Percentiles rank a stretch among this genome's conserved stretches.
phyloP scores from a whole-genome alignment of 768 basidiomycete species.

The Suillus sp. region DNA sequence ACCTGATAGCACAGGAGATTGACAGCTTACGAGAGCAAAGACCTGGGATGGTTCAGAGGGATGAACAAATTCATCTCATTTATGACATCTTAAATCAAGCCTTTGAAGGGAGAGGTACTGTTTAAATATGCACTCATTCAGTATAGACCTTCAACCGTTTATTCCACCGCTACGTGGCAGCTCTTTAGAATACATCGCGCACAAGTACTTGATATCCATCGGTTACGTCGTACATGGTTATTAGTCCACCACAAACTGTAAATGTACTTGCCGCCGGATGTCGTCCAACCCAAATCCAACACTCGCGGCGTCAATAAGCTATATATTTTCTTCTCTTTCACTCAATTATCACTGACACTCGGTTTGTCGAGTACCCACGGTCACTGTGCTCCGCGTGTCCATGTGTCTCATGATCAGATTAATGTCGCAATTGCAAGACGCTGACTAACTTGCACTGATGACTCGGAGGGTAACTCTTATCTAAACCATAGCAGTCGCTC shows the following conservation, averaged over 20 bases:
- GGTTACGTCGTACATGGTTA: neutral
- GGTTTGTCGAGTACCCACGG: neutral
- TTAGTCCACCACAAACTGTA: neutral
- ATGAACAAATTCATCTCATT: constrained; percentile 64
- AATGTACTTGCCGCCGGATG: constrained; percentile 1
- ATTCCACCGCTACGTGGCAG: neutral
- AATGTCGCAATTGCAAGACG: constrained; percentile 7
- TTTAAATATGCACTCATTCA: neutral
- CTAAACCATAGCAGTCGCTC: neutral
- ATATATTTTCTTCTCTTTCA: neutral
- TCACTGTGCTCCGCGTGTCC: neutral
- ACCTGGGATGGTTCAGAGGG: constrained; percentile 77
- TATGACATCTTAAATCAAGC: constrained; percentile 56
- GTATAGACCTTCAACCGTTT: neutral
- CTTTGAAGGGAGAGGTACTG: constrained; percentile 19
- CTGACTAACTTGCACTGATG: constrained; percentile 8
- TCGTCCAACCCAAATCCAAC: neutral
- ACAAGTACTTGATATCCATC: neutral
- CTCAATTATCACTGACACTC: neutral
- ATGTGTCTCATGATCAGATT: neutral
- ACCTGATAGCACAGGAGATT: constrained; percentile 69
- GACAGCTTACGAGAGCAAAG: constrained; percentile 81
- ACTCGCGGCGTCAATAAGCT: neutral
- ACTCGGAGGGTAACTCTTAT: constrained; percentile 6
- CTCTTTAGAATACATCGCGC: neutral